Base-by-base conservation (phyloP, 306 rosid species). In the Quercus glauca region DNA sequence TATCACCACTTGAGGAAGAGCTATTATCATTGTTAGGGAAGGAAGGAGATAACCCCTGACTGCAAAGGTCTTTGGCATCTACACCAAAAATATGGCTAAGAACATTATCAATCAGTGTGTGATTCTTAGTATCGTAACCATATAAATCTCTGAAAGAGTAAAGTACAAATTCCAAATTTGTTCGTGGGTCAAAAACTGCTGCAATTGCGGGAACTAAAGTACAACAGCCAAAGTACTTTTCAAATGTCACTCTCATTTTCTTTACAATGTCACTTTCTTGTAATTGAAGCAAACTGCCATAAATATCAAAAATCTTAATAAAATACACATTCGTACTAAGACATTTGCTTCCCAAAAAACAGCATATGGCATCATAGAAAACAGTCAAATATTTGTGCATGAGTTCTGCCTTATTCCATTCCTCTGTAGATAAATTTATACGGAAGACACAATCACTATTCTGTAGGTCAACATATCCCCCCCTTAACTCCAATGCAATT, bases 241-340 rank as follows among this genome's bases (percentile, higher is more conserved):
- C 41, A 7, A 5, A 1, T 5, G 0, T 0, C 7, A 0, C 41
- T 35, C 0, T 6, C 0, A 11, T 57, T 1, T 1, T 6, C 43
- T 35, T 6, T 35, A 1, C 9, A 35, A 35, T 35, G 9, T 35
- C 9, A 35, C 29, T 35, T 0, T 1, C 2, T 35, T 6, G 9
- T 9, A 2, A 35, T 35, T 6, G 43, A 35, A 0, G 0, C 43
- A 35, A 35, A 35, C 9, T 1, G 0, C 0, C 0, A 6, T 0
- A 6, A 35, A 35, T 35, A 6, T 35, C 0, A 6, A 1, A 0
- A 6, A 6, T 0, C 43, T 0, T 35, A 35, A 0, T 0, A 35
- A 35, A 35, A 37, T 37, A 37, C 43, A 37, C 43, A 37, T 37
- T 37, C 0, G 43, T 0, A 35, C 43, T 1, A 0, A 1, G 43